Percentiles rank a stretch among this genome's conserved stretches.
Evolutionary conservation across 2,329 filamentous ascomycete genomes (phyloP).

Genomic region (Lizonia empirigonia): DNA sequence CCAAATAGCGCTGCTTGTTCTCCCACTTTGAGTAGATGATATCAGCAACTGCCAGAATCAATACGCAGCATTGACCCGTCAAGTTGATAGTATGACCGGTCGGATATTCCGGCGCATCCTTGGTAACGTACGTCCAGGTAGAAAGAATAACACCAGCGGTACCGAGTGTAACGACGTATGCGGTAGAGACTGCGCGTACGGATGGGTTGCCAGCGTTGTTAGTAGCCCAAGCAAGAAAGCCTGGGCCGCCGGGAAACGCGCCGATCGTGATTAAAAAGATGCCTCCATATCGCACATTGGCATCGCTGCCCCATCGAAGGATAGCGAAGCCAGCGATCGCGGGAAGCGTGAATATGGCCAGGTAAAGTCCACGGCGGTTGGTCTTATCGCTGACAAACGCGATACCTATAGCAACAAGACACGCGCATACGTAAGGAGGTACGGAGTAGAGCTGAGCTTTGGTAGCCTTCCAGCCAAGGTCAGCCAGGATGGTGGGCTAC

Average conservation of each 20-base stretch:
- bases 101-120: slow-evolving; percentile 68
- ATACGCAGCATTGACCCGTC: slow-evolving; percentile 54
- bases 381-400: slow-evolving; percentile 48
- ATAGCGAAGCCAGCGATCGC: slow-evolving; percentile 60
- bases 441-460: slow-evolving; percentile 49
- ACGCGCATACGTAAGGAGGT: slow-evolving; percentile 48
- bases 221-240: slow-evolving; percentile 63
- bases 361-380: slow-evolving; percentile 47
- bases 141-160: slow-evolving; percentile 64
- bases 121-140: slow-evolving; percentile 60
- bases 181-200: slow-evolving; percentile 61
- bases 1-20: slow-evolving; percentile 56
- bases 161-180: slow-evolving; percentile 70
- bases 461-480: slow-evolving; percentile 47
- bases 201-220: slow-evolving; percentile 65
- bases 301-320: slow-evolving; percentile 60
- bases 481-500: slow-evolving; percentile 46
- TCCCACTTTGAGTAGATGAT: slow-evolving; percentile 61
- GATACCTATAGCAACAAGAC: slow-evolving; percentile 43
- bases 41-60: slow-evolving; percentile 55
- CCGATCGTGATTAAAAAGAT: slow-evolving; percentile 63
- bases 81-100: slow-evolving; percentile 73
- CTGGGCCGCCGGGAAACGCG: slow-evolving; percentile 63
- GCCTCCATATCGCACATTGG: slow-evolving; percentile 61
- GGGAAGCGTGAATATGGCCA: slow-evolving; percentile 46